Evolutionary conservation across 768 basidiomycete species (phyloP).

Genomic region (Kondoa subrosea): DNA sequence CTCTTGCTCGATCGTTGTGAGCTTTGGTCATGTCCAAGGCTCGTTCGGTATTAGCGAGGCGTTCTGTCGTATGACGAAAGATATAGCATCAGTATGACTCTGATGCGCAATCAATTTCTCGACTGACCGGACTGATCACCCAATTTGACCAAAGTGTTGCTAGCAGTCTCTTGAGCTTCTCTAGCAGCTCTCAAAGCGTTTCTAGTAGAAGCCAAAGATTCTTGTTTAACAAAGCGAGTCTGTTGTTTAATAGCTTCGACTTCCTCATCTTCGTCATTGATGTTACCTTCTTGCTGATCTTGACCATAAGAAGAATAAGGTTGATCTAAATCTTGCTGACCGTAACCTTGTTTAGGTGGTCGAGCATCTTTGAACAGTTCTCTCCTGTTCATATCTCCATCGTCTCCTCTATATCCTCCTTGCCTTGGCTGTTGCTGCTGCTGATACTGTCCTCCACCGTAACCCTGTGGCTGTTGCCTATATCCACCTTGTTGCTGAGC

Average conservation of each 20-base stretch:
- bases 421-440: not conserved
- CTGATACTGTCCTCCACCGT: not conserved
- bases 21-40: conserved; percentile 84
- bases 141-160: conserved; percentile 61
- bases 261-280: conserved; percentile 25
- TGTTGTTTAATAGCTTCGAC: conserved; percentile 82
- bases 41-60: conserved; percentile 77
- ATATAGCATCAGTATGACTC: conserved; percentile 1
- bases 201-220: conserved; percentile 68
- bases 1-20: conserved; percentile 69
- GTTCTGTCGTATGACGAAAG: conserved; percentile 29
- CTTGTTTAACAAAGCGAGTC: conserved; percentile 75
- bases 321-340: conserved; percentile 30
- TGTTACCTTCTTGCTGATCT: conserved; percentile 18
- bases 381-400: not conserved
- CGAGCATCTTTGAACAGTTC: conserved; percentile 31
- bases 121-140: conserved; percentile 80
- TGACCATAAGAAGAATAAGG: conserved; percentile 24
- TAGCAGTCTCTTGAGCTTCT: conserved; percentile 92
- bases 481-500: not conserved
- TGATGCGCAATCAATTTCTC: not conserved
- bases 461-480: not conserved
- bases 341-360: conserved; percentile 9
- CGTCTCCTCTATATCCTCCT: not conserved
- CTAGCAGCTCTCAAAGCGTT: conserved; percentile 83